Evolutionary conservation across 164 flowering plant genomes (phyloP).

Genomic region (Vitis rupestris): DNA sequence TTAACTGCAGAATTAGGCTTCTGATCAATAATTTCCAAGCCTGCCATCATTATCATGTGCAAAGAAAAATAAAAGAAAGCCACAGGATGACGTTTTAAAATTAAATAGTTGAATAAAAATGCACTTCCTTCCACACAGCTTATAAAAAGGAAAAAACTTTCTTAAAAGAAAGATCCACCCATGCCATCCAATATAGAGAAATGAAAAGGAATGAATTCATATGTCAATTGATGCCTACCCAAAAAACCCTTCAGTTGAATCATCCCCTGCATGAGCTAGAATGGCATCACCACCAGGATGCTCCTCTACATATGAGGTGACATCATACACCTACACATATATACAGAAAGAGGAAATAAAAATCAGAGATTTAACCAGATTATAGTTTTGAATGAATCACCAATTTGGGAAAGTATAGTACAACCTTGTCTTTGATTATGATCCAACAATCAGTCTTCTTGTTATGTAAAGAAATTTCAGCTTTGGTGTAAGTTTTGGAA

Average conservation of each 20-base stretch:
- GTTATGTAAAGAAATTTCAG: slow-evolving; percentile 77
- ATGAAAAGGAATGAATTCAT: background rate
- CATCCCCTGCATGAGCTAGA: slow-evolving; percentile 87
- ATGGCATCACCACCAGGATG: slow-evolving; percentile 99
- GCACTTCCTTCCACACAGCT: too few relatives aligned
- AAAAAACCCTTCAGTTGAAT: slow-evolving; percentile 95
- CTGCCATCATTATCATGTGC: too few relatives aligned
- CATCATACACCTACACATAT: slow-evolving; percentile 74
- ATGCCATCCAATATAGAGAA: too few relatives aligned
- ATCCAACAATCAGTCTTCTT: slow-evolving; percentile 94
- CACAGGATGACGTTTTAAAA: too few relatives aligned
- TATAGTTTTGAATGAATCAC: background rate
- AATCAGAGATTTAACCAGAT: background rate
- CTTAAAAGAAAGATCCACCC: background rate
- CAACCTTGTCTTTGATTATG: slow-evolving; percentile 87
- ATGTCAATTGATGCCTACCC: slow-evolving; percentile 50
- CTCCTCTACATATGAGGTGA: slow-evolving; percentile 91
- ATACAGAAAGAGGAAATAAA: background rate
- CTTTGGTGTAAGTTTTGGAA: slow-evolving; percentile 49
- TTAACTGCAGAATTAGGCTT: too few relatives aligned
- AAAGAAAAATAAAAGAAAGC: too few relatives aligned
- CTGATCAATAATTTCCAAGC: too few relatives aligned
- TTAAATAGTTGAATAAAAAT: too few relatives aligned
- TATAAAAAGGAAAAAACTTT: background rate
- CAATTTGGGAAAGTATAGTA: background rate